Evolutionary conservation across 192 early-diverging fungal species (phyloP).

Genomic region (Rhizophagus clarus): DNA sequence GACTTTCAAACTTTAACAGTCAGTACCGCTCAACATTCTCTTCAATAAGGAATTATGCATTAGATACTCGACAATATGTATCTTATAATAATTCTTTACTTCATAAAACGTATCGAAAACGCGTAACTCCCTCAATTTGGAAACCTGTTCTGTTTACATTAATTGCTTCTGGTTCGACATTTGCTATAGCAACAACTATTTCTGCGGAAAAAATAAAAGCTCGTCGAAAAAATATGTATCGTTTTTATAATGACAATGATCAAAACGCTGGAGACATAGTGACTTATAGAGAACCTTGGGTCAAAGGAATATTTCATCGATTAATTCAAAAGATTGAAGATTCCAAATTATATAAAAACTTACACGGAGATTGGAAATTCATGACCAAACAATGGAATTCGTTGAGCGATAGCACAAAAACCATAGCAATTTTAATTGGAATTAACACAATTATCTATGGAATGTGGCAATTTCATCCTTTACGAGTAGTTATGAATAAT

Average conservation of each 20-base stretch:
- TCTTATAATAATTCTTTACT: not conserved
- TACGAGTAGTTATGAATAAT: slow-evolving; percentile 70
- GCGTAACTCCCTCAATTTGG: slow-evolving; percentile 29
- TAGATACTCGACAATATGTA: not conserved
- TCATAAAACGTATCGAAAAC: not conserved
- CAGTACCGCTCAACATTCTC: not conserved
- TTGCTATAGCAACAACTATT: slow-evolving; percentile 40
- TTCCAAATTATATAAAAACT: slow-evolving; percentile 40
- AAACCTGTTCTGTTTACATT: slow-evolving; percentile 53
- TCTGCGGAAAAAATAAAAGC: slow-evolving; percentile 39
- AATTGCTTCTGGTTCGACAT: slow-evolving; percentile 37
- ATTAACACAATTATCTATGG: slow-evolving; percentile 74
- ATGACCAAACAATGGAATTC: slow-evolving; percentile 38
- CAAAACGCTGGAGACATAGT: slow-evolving; percentile 36
- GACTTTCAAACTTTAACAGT: not conserved
- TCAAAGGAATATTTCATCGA: slow-evolving; percentile 34
- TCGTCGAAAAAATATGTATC: slow-evolving; percentile 36
- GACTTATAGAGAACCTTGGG: slow-evolving; percentile 30
- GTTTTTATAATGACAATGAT: slow-evolving; percentile 34
- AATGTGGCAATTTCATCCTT: slow-evolving; percentile 68
- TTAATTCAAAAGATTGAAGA: slow-evolving; percentile 39
- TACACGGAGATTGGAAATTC: slow-evolving; percentile 38
- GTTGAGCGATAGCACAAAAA: slow-evolving; percentile 37
- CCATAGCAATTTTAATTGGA: slow-evolving; percentile 58
- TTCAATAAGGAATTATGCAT: not conserved